phyloP scores from a whole-genome alignment of 163 green algal genomes.

The Volvox carteri region DNA sequence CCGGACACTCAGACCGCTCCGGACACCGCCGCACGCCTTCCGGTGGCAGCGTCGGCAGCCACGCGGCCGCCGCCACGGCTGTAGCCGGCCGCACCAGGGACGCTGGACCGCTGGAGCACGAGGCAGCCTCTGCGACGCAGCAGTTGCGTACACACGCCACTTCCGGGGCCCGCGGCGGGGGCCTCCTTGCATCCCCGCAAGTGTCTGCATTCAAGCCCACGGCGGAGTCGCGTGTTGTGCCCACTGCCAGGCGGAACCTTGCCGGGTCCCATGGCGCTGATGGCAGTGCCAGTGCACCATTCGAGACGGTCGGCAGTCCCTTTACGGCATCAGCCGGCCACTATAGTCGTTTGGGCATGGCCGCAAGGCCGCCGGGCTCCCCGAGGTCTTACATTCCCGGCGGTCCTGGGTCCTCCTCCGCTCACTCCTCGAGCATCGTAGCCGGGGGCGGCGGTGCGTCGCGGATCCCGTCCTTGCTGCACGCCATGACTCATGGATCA shows the following conservation, averaged over 20 bases:
- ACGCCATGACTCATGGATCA: background rate
- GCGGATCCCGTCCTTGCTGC: slow-evolving; percentile 11
- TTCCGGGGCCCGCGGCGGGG: background rate
- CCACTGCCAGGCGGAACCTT: background rate
- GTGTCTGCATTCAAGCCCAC: background rate
- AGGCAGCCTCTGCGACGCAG: background rate
- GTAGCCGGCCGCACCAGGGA: background rate
- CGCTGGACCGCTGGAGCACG: background rate
- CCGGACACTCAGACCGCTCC: background rate
- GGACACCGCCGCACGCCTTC: slow-evolving; percentile 40
- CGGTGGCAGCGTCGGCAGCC: background rate
- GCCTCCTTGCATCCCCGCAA: background rate
- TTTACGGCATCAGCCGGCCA: background rate
- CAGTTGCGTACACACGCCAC: background rate
- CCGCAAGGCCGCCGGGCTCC: background rate
- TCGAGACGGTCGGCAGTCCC: background rate
- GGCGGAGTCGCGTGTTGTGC: background rate
- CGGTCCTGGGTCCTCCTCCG: background rate
- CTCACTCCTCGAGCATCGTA: background rate
- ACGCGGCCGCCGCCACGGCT: no score
- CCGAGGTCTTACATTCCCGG: background rate
- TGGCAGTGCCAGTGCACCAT: background rate
- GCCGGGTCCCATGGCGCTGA: background rate
- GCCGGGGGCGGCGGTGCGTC: background rate
- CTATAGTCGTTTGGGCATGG: slow-evolving; percentile 13